These are phyloP conservation scores for Neoscytalidium dimidiatum DNA, from an alignment of 2,329 filamentous ascomycete species.

Conservation along the genomic window DNA sequence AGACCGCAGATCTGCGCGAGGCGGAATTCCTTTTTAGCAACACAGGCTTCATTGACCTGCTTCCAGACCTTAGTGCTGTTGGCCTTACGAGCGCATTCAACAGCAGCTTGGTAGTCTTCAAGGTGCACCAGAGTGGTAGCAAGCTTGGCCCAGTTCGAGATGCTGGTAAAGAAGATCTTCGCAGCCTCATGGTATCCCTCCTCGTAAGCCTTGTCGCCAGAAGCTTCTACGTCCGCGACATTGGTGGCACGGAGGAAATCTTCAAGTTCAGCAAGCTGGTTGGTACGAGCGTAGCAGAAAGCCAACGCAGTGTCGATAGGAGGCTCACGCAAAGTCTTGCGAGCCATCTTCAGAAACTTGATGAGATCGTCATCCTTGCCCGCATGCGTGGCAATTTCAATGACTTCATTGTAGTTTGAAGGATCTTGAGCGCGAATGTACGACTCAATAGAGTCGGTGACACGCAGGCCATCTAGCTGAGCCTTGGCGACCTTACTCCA, in stretches of 20 bases:
- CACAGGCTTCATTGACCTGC: constrained; percentile 94
- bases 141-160: constrained; percentile 99
- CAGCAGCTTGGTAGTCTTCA: constrained; percentile 93
- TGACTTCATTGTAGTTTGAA: constrained; percentile 91
- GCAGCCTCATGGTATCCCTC: constrained; percentile 94
- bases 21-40: constrained; percentile 97
- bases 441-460: constrained; percentile 90
- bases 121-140: constrained; percentile 97
- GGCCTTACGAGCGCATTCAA: constrained; percentile 96
- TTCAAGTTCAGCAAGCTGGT: constrained; percentile 90
- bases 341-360: constrained; percentile 94
- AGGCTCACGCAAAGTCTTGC: constrained; percentile 93
- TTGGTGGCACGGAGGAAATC: constrained; percentile 94
- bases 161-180: constrained; percentile 98
- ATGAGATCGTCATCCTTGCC: constrained; percentile 98
- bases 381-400: constrained; percentile 90
- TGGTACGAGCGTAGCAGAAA: constrained; percentile 88
- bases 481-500: constrained; percentile 99
- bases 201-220: constrained; percentile 95
- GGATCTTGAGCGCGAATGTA: constrained; percentile 96
- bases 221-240: constrained; percentile 93
- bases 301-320: constrained; percentile 91
- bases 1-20: constrained; percentile 98
- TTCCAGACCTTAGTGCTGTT: constrained; percentile 99
- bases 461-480: constrained; percentile 91